Conservation (phyloP, 257 asterid species). For the Nyctanthes arbortristis region DNA sequence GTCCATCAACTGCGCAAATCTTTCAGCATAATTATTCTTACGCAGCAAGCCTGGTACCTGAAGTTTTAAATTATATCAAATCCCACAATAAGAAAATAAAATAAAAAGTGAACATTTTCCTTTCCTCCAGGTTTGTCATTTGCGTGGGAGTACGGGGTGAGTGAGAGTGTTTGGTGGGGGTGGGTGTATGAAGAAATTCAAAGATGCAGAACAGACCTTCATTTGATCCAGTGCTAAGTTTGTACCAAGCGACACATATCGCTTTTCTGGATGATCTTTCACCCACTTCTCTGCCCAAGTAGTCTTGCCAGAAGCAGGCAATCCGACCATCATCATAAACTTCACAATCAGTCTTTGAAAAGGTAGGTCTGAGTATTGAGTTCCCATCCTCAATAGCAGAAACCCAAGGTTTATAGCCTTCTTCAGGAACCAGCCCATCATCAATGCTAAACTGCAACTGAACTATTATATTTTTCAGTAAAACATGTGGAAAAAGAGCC, state of each 20-base stretch:
- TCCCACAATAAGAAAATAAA: conserved; percentile 1
- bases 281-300: conserved; percentile 70
- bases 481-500: conserved; percentile 61
- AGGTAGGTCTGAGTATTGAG: conserved; percentile 40
- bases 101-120: neutral
- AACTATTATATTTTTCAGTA: conserved; percentile 56
- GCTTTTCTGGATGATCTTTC: conserved; percentile 56
- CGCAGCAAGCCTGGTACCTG: conserved; percentile 58
- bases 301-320: conserved; percentile 69
- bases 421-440: conserved; percentile 49
- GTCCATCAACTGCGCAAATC: conserved; percentile 46
- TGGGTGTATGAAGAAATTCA: neutral
- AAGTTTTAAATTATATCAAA: conserved; percentile 9
- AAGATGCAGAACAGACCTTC: conserved; percentile 47
- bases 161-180: neutral
- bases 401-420: conserved; percentile 60
- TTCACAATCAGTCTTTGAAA: conserved; percentile 47
- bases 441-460: conserved; percentile 50
- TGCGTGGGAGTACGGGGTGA: too few species aligned
- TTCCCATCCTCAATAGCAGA: conserved; percentile 47
- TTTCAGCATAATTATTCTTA: conserved; percentile 36
- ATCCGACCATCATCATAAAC: conserved; percentile 63
- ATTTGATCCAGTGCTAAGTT: conserved; percentile 54
- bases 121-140: too few species aligned
- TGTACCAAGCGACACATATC: conserved; percentile 59